Base-by-base conservation (phyloP, 2,329 filamentous ascomycete genomes). In the Trichophyton rubrum region DNA sequence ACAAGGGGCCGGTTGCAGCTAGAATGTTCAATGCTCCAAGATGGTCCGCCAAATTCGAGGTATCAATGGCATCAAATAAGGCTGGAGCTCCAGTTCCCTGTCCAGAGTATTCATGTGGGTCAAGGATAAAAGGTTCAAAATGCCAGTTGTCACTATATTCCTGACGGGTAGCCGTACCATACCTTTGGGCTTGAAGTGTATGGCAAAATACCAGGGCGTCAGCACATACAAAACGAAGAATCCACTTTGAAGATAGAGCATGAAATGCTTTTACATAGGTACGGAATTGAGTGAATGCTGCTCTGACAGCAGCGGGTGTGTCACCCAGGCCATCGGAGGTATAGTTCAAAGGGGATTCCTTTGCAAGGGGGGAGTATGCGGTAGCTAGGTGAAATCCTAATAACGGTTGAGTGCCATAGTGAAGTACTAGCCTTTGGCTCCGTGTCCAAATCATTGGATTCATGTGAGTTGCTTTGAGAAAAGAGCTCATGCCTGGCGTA, bases 331-430 rank as follows among this genome's bases (percentile, higher is more conserved):
- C n/a, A 17, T 58, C n/a, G n/a, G 33, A 22, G 6, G 58, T 30
- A 13, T 61, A 59, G 4, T 51, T 58, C 22, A 80, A 67, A 0
- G 78, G 76, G 1, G 78, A 80, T 0, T 64, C 58, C 3, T 74
- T 66, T 0, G 70, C 64, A 1, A 80, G 69, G 0, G 72, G 66
- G 1, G 73, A 72, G 61, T 74, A 76, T 1, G 76, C 79, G 0
- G 75, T 70, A 1, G 80, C 79, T n/a, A 85, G 73, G 68, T 85
- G 82, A 61, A 81, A 86, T 1, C 82, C 78, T 4, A 79, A 66
- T 0, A 83, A 63, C 0, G 83, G 82, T 62, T 85, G 73, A 3
- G 74, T 75, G 3, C 71, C 74, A 66, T 79, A 78, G 61, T 80
- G 77, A 30, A 84, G 69, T 1, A 71, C 63, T 1, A 71, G 70